phyloP scores from a whole-genome alignment of 352 stramenopile genomes.

The Pythium biforme region DNA sequence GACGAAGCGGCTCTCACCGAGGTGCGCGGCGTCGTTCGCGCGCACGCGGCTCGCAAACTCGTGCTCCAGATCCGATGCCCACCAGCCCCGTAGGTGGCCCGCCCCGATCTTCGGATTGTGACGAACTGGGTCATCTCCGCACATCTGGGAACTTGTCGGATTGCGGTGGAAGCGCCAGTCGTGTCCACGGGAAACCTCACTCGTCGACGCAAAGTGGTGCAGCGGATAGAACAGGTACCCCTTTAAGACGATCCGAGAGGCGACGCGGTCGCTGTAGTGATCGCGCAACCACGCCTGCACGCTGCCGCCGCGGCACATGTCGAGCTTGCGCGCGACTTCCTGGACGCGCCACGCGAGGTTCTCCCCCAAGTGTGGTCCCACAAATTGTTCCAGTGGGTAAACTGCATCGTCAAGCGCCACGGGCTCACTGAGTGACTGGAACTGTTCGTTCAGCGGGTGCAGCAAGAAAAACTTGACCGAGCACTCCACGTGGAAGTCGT shows the following conservation, averaged over 20 bases:
- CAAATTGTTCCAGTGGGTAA: constrained; percentile 61
- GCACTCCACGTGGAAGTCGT: constrained; percentile 68
- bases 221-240: constrained; percentile 74
- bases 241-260: constrained; percentile 56
- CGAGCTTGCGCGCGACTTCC: constrained; percentile 66
- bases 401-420: not conserved
- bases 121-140: not conserved
- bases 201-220: constrained; percentile 41
- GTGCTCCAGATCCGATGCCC: constrained; percentile 47
- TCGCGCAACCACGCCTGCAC: constrained; percentile 49
- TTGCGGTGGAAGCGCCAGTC: constrained; percentile 52
- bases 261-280: constrained; percentile 51
- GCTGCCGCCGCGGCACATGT: constrained; percentile 50
- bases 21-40: constrained; percentile 26
- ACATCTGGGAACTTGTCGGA: constrained; percentile 8
- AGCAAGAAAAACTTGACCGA: constrained; percentile 83
- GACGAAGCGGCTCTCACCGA: constrained; percentile 51
- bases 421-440: not conserved
- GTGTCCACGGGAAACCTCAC: constrained; percentile 38
- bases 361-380: constrained; percentile 69
- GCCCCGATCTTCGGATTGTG: constrained; percentile 36
- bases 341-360: constrained; percentile 72
- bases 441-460: constrained; percentile 32
- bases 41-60: constrained; percentile 40
- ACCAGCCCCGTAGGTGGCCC: constrained; percentile 65